These are phyloP conservation scores for Turnera subulata DNA, from an alignment of 345 rosid species.

Conservation along the genomic window DNA sequence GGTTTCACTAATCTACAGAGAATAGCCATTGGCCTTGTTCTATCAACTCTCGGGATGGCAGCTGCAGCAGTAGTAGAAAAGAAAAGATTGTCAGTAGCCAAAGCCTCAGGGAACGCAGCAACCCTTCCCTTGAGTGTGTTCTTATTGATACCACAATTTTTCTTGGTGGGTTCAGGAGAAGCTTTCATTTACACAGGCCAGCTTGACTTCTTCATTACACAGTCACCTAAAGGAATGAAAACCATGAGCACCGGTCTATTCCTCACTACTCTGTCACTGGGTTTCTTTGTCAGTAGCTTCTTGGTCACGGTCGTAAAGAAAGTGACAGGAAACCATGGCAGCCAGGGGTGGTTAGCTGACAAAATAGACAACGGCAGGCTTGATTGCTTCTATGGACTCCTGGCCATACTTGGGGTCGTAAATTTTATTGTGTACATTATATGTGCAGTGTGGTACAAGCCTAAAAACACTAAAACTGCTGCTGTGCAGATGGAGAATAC, in stretches of 20 bases:
- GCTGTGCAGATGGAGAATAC: conserved; percentile 27
- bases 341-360: conserved; percentile 55
- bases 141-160: conserved; percentile 53
- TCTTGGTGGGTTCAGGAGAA: conserved; percentile 59
- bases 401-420: conserved; percentile 38
- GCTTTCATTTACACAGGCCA: conserved; percentile 65
- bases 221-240: conserved; percentile 67
- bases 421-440: conserved; percentile 41
- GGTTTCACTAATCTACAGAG: conserved; percentile 54
- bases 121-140: conserved; percentile 48
- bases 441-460: conserved; percentile 46
- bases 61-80: conserved; percentile 44
- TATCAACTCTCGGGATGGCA: conserved; percentile 52
- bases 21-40: conserved; percentile 45
- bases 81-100: conserved; percentile 41
- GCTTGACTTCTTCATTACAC: conserved; percentile 65
- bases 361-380: conserved; percentile 55
- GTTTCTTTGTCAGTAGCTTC: conserved; percentile 61
- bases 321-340: conserved; percentile 27
- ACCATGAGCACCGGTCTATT: conserved; percentile 71
- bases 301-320: conserved; percentile 46
- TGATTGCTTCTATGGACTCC: conserved; percentile 53
- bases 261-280: conserved; percentile 60
- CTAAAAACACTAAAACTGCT: conserved; percentile 18
- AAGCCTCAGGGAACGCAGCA: conserved; percentile 9